A percentile compares a stretch with the other conserved stretches of the same genome.
Evolutionary conservation across 768 basidiomycete species (phyloP).

Genomic region (Phaffia tasmanica): DNA sequence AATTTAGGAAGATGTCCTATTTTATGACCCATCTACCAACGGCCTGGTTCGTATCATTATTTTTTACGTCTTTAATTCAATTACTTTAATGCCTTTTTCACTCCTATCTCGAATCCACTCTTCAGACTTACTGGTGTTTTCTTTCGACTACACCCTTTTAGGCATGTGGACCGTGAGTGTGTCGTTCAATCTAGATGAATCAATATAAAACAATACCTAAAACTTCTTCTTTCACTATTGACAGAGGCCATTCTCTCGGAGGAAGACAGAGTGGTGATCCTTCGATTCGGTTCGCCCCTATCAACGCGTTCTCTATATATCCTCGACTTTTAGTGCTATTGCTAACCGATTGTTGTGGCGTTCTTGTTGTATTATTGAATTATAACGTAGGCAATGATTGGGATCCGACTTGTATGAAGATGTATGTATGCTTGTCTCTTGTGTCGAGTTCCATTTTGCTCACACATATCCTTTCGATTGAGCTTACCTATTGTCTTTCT

Average conservation of each 20-base stretch:
- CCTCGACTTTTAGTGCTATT: neutral
- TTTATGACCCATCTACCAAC: constrained; percentile 78
- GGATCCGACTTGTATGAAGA: constrained; percentile 92
- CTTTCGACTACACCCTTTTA: constrained; percentile 34
- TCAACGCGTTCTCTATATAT: neutral
- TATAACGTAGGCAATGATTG: constrained; percentile 6
- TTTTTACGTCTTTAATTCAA: neutral
- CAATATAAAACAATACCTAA: neutral
- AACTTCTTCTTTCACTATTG: neutral
- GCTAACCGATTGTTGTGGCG: neutral
- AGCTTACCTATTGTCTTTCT: too few species aligned
- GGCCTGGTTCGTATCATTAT: constrained; percentile 35
- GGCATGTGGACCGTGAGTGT: constrained; percentile 75
- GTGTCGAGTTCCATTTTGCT: too few species aligned
- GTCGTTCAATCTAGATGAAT: neutral
- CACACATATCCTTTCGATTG: too few species aligned
- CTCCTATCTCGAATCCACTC: constrained; percentile 35
- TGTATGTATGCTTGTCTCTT: constrained; percentile 47
- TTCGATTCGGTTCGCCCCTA: constrained; percentile 59
- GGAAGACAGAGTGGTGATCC: constrained; percentile 86
- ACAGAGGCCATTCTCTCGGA: constrained; percentile 85
- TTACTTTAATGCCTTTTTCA: neutral
- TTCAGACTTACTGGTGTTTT: too few species aligned
- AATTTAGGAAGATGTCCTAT: constrained; percentile 76
- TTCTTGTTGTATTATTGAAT: neutral